Evolutionary conservation across 2,329 filamentous ascomycete species (phyloP).

Genomic region (Orbilia quercus): DNA sequence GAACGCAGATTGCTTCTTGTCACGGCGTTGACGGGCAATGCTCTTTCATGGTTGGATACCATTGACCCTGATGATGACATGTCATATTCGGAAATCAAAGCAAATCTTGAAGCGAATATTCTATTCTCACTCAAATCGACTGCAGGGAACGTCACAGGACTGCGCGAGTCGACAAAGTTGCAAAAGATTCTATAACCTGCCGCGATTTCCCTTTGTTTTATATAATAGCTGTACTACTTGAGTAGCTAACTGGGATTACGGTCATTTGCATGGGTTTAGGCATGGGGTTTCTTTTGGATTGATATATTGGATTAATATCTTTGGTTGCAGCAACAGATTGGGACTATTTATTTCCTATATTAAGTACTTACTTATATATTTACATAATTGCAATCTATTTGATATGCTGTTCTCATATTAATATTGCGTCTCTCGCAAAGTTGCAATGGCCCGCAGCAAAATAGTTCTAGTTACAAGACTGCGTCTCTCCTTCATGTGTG

Average conservation of each 20-base stretch:
- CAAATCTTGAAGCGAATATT: constrained; percentile 15
- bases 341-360: too few relatives aligned
- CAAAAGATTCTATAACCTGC: constrained; percentile 10
- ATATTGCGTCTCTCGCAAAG: too few relatives aligned
- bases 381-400: neutral
- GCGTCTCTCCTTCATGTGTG: too few relatives aligned
- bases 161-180: constrained; percentile 14
- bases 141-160: neutral
- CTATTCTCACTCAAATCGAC: constrained; percentile 22
- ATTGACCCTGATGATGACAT: constrained; percentile 41
- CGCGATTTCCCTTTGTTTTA: too few relatives aligned
- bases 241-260: constrained; percentile 14
- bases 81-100: constrained; percentile 39
- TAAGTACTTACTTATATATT: neutral
- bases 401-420: too few relatives aligned
- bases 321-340: too few relatives aligned
- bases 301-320: too few relatives aligned
- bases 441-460: too few relatives aligned
- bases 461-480: too few relatives aligned
- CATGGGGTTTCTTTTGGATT: too few relatives aligned
- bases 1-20: constrained; percentile 44
- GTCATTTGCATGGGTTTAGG: neutral
- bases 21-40: constrained; percentile 34
- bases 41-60: constrained; percentile 29
- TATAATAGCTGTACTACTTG: neutral